Conservation (phyloP, 805 yeast species). For the Myxozyma nipponensis region DNA sequence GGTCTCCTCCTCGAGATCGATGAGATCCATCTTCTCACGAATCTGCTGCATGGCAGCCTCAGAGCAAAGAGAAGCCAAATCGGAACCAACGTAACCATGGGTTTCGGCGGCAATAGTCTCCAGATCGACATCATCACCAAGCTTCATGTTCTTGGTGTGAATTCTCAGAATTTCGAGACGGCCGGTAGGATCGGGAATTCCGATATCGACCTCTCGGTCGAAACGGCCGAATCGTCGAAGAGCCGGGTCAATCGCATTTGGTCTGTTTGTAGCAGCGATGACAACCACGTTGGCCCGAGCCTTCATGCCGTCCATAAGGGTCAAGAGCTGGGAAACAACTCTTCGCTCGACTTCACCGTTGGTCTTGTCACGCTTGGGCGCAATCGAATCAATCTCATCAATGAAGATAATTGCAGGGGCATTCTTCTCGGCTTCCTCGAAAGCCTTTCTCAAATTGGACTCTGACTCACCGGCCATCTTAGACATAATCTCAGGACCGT, state of each 20-base stretch:
- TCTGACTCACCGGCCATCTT: constrained; percentile 99
- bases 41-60: constrained; percentile 99
- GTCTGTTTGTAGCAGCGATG: constrained; percentile 94
- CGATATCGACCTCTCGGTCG: constrained; percentile 82
- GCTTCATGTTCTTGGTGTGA: constrained; percentile 98
- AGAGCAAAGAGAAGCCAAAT: constrained; percentile 96
- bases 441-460: constrained; percentile 93
- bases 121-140: constrained; percentile 89
- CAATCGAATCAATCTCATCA: constrained; percentile 97
- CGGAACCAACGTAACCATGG: constrained; percentile 99
- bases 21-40: constrained; percentile 98
- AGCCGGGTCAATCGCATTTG: constrained; percentile 82
- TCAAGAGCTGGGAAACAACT: constrained; percentile 94
- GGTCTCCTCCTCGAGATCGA: constrained; percentile 92
- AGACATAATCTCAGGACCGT: constrained; percentile 99
- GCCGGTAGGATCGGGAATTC: constrained; percentile 97
- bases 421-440: constrained; percentile 98
- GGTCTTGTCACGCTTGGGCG: constrained; percentile 99
- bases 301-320: constrained; percentile 99
- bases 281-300: constrained; percentile 98
- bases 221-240: constrained; percentile 81
- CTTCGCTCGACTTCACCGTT: constrained; percentile 99
- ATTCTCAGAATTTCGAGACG: constrained; percentile 94
- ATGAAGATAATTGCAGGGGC: constrained; percentile 97
- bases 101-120: constrained; percentile 96